phyloP scores from a whole-genome alignment of 768 basidiomycete species.

The Crassisporium funariophilum region DNA sequence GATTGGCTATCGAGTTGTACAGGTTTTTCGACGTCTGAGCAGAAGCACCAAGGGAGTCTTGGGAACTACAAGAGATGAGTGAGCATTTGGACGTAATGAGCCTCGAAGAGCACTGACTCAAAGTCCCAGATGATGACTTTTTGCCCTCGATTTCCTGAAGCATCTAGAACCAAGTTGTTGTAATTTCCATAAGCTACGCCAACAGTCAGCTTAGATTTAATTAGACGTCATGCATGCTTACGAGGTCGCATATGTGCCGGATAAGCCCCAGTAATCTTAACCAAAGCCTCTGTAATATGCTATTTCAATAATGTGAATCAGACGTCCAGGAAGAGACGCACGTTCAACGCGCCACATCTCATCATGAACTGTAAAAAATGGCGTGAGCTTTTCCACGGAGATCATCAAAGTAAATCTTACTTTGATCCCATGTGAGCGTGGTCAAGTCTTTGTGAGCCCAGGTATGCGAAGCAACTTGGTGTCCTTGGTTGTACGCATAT shows the following conservation, averaged over 20 bases:
- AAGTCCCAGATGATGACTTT: slow-evolving; percentile 40
- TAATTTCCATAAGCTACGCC: slow-evolving; percentile 43
- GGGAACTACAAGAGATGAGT: slow-evolving; percentile 30
- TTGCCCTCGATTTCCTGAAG: slow-evolving; percentile 33
- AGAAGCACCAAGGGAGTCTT: slow-evolving; percentile 30
- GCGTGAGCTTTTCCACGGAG: background rate
- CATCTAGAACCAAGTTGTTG: slow-evolving; percentile 37
- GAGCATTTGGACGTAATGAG: no score
- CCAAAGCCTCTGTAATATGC: slow-evolving; percentile 30
- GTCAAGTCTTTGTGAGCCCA: slow-evolving; percentile 42
- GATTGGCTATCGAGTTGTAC: slow-evolving; percentile 23
- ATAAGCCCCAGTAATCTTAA: slow-evolving; percentile 34
- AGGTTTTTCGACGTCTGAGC: slow-evolving; percentile 19
- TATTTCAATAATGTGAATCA: background rate
- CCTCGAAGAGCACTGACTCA: slow-evolving; percentile 27
- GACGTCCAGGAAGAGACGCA: slow-evolving; percentile 13
- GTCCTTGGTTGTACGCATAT: slow-evolving; percentile 39
- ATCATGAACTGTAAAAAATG: slow-evolving; percentile 26
- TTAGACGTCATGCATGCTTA: slow-evolving; percentile 16
- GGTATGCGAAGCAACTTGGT: slow-evolving; percentile 48
- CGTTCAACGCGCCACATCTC: slow-evolving; percentile 40
- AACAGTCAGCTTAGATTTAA: no score
- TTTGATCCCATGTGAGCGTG: slow-evolving; percentile 31
- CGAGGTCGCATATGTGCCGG: slow-evolving; percentile 45
- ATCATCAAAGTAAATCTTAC: slow-evolving; percentile 15